Conservation (phyloP, 257 asterid species). For the Rehmannia glutinosa region DNA sequence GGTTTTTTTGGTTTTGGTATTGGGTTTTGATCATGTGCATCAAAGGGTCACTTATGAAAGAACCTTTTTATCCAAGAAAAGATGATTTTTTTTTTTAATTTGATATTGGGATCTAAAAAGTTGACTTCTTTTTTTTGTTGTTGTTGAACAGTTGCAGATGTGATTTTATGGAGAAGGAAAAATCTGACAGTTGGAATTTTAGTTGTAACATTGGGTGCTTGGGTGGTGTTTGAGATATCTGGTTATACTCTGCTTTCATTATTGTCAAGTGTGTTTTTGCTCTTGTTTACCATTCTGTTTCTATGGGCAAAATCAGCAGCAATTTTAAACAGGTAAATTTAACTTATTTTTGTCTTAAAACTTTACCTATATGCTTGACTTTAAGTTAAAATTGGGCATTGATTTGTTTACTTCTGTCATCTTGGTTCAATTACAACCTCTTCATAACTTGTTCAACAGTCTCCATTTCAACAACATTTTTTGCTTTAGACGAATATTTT, state of each 20-base stretch:
- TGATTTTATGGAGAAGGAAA: constrained; percentile 69
- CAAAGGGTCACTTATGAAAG: not conserved
- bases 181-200: constrained; percentile 50
- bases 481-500: no score
- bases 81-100: not conserved
- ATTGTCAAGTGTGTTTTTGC: constrained; percentile 68
- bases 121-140: constrained; percentile 7
- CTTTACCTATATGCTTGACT: not conserved
- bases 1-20: not conserved
- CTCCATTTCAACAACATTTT: no score
- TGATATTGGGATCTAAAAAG: constrained; percentile 9
- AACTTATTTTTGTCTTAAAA: not conserved
- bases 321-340: constrained; percentile 64
- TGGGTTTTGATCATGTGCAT: not conserved
- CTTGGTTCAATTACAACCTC: not conserved
- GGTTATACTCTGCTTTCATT: constrained; percentile 67
- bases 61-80: constrained; percentile 7
- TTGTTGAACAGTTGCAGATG: constrained; percentile 71
- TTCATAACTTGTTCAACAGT: no score
- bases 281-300: constrained; percentile 71
- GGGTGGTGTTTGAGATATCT: constrained; percentile 86
- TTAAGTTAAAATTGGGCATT: not conserved
- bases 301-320: constrained; percentile 94
- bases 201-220: constrained; percentile 50
- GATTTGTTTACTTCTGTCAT: not conserved